A percentile compares a stretch with the other conserved stretches of the same genome.
Conservation (phyloP, 2,329 filamentous ascomycete species). For the Aureobasidium leucospermi region DNA sequence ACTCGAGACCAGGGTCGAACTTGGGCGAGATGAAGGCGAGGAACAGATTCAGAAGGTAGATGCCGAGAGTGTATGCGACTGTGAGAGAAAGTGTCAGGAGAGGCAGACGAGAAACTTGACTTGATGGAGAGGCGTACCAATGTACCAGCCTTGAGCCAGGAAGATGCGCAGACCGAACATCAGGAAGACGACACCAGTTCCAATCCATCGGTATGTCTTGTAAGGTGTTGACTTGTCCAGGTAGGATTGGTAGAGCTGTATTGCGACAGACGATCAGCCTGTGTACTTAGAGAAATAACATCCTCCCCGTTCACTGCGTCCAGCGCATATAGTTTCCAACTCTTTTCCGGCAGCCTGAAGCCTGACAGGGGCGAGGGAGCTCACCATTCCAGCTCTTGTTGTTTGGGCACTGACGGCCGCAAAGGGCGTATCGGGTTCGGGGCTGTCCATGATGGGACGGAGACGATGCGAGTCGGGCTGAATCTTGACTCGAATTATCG, state of each 20-base stretch:
- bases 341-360: background rate
- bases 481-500: conserved; percentile 3
- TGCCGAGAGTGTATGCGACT: conserved; percentile 97
- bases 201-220: conserved; percentile 81
- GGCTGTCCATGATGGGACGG: conserved; percentile 63
- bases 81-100: conserved; percentile 12
- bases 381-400: conserved; percentile 62
- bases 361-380: conserved; percentile 22
- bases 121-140: conserved; percentile 53
- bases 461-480: conserved; percentile 11
- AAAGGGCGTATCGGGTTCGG: conserved; percentile 88
- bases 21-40: conserved; percentile 97
- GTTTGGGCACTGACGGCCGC: conserved; percentile 83
- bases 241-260: conserved; percentile 84
- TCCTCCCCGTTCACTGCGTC: no score
- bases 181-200: conserved; percentile 67
- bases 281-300: background rate
- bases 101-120: no score
- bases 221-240: conserved; percentile 91
- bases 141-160: conserved; percentile 95
- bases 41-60: conserved; percentile 98
- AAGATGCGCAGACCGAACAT: conserved; percentile 87
- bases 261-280: background rate
- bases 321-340: background rate
- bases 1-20: conserved; percentile 93